These are phyloP conservation scores for Effrenium voratum DNA, from an alignment of 73 alveolate species.

Conservation along the genomic window DNA sequence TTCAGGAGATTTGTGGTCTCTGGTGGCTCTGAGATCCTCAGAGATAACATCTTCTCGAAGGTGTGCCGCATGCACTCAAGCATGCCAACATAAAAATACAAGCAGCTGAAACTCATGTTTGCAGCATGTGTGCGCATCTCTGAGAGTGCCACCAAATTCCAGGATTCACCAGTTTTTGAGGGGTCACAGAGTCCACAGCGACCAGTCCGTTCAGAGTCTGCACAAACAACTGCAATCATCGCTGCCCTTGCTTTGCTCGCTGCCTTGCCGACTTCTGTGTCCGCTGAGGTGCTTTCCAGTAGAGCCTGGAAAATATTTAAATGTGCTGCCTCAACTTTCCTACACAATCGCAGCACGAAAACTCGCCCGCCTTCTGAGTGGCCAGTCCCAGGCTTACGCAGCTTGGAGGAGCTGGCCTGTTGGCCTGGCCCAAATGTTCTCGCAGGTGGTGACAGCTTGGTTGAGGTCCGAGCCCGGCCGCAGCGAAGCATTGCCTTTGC, in stretches of 20 bases:
- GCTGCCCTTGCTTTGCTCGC: too few species aligned
- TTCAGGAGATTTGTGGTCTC: conserved; percentile 31
- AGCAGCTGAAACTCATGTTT: too few species aligned
- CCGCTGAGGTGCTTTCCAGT: conserved; percentile 38
- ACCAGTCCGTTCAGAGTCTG: conserved; percentile 82
- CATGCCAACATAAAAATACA: too few species aligned
- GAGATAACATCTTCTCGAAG: too few species aligned
- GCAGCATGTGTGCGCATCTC: too few species aligned
- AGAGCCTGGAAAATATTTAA: not conserved
- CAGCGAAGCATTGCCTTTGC: conserved; percentile 61
- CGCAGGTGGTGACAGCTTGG: not conserved
- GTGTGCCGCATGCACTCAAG: too few species aligned
- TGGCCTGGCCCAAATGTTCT: not conserved
- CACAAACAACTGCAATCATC: not conserved
- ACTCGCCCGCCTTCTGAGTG: conserved; percentile 65
- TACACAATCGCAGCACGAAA: too few species aligned
- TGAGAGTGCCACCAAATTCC: conserved; percentile 42
- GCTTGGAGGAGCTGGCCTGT: conserved; percentile 69
- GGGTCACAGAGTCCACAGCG: conserved; percentile 72
- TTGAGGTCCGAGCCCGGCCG: conserved; percentile 23
- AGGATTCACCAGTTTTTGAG: conserved; percentile 76
- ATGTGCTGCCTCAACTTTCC: not conserved
- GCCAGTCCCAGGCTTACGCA: conserved; percentile 21
- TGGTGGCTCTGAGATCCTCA: conserved; percentile 25
- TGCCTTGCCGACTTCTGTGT: conserved; percentile 15